Evolutionary conservation across 1,284 basidiomycete species (phyloP), one percentile per base, ranked within the genome.

Genomic region (Papiliotrema flavescens): DNA sequence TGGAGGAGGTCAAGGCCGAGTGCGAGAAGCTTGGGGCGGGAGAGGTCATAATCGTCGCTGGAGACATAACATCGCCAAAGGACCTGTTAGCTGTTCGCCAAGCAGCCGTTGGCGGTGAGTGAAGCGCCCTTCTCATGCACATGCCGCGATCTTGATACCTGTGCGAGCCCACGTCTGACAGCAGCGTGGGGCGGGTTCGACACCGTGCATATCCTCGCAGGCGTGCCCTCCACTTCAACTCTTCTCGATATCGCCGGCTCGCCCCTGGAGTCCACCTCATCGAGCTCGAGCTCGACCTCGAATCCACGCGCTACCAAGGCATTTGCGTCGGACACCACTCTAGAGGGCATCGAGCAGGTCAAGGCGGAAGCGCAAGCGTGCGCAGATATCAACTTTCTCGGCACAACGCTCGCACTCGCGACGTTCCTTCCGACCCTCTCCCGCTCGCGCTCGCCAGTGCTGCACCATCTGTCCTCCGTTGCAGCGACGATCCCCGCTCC

Each of bases 401-500:
- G 78, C 3, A 79, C 79, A 0, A 74, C 76, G 2, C 61, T 80
- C 2, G 73, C 77, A n/a, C 71, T 80, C 9, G 73, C 76, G 0
- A 69, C 75, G 89, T 84, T 94, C 1, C 91, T 92, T 0, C 69
- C 92, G 3, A 82, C 96, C 22, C 80, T 83, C 19, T 76, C 79
- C 19, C 84, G 85, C 0, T 94, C 90, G 0, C 56, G 65, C 0
- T 80, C 83, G 0, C 92, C 93, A 0, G 84, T 88, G 0, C 80
- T 95, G 40, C 83, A 89, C 37, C 83, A 93, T 49, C 77, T 95
- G 37, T 90, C 89, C 9, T 90, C 87, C 7, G 80, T 89, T 3
- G 91, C 87, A 2, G 85, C 89, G 0, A 79, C 88, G 8, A 83
- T 93, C 24, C 88, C 92, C 0, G 85, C 92, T 0, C 93, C 93